Percentiles rank a stretch among this genome's conserved stretches.
Conservation (phyloP, 106 monocot species). For the Amphibolis antarctica region DNA sequence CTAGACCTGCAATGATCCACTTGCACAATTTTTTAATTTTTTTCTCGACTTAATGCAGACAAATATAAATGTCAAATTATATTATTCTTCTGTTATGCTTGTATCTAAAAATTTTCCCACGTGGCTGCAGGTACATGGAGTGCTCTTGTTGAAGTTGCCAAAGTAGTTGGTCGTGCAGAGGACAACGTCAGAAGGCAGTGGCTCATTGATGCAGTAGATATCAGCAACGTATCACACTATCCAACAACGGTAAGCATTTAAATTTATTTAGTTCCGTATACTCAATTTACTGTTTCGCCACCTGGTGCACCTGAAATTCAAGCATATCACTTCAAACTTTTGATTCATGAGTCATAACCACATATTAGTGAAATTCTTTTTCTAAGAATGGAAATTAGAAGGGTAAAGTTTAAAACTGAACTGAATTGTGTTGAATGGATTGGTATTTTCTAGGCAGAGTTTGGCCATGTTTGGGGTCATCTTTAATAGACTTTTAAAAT, state of each 20-base stretch:
- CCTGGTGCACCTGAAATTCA: not conserved
- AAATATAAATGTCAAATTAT: not conserved
- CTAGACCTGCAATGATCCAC: too few relatives aligned
- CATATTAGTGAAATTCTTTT: not conserved
- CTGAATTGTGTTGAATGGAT: too few relatives aligned
- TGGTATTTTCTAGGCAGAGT: too few relatives aligned
- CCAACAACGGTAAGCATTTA: conserved; percentile 56
- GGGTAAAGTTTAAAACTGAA: too few relatives aligned
- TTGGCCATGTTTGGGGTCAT: too few relatives aligned
- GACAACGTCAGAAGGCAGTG: conserved; percentile 42
- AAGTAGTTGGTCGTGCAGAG: conserved; percentile 31
- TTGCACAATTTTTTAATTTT: too few relatives aligned
- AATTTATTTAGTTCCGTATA: not conserved
- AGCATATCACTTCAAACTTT: not conserved
- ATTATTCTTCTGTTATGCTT: not conserved
- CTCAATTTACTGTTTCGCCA: too few relatives aligned
- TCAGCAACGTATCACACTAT: conserved; percentile 50
- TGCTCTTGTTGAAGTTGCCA: conserved; percentile 62
- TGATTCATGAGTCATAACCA: not conserved
- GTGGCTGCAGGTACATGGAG: conserved; percentile 50
- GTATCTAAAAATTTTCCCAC: not conserved
- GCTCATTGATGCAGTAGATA: conserved; percentile 86
- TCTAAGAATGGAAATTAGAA: not conserved
- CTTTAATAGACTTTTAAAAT: too few relatives aligned
- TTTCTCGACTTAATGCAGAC: not conserved